Evolutionary conservation across 78 protist genomes (phyloP).

Genomic region (Dictyostelium brefeldianum): DNA sequence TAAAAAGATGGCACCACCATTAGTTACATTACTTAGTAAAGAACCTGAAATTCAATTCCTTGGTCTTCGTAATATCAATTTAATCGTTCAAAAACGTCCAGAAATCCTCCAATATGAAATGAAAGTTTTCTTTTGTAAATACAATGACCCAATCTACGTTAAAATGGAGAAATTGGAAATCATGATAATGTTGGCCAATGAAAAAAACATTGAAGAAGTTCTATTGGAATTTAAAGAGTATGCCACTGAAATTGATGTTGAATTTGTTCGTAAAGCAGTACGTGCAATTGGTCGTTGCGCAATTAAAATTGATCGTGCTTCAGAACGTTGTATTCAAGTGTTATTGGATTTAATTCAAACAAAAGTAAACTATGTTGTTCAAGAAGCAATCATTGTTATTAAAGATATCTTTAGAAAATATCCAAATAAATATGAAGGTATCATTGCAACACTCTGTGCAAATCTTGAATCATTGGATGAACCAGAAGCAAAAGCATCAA

Average conservation of each 20-base stretch:
- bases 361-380: slow-evolving; percentile 99
- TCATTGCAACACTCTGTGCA: slow-evolving; percentile 98
- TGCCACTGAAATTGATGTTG: slow-evolving; percentile 98
- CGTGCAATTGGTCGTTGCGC: slow-evolving; percentile 98
- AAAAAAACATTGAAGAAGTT: slow-evolving; percentile 94
- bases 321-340: slow-evolving; percentile 94
- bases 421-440: slow-evolving; percentile 97
- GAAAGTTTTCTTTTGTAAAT: slow-evolving; percentile 98
- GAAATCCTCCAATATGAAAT: slow-evolving; percentile 92
- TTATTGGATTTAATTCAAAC: slow-evolving; percentile 97
- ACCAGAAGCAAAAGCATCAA: slow-evolving; percentile 99
- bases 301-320: slow-evolving; percentile 94
- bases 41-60: slow-evolving; percentile 99
- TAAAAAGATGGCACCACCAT: slow-evolving; percentile 95
- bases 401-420: slow-evolving; percentile 98
- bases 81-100: slow-evolving; percentile 96
- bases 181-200: slow-evolving; percentile 95
- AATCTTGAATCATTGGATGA: slow-evolving; percentile 99
- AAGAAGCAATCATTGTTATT: slow-evolving; percentile 99
- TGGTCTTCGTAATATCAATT: slow-evolving; percentile 98
- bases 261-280: slow-evolving; percentile 98
- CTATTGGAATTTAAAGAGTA: slow-evolving; percentile 98
- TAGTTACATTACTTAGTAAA: slow-evolving; percentile 93
- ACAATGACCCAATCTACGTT: slow-evolving; percentile 99
- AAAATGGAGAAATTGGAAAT: slow-evolving; percentile 99